A percentile compares a stretch with the other conserved stretches of the same genome.
Conservation (phyloP, 202 grass and related monocot genomes). For the Carex sylvatica region DNA sequence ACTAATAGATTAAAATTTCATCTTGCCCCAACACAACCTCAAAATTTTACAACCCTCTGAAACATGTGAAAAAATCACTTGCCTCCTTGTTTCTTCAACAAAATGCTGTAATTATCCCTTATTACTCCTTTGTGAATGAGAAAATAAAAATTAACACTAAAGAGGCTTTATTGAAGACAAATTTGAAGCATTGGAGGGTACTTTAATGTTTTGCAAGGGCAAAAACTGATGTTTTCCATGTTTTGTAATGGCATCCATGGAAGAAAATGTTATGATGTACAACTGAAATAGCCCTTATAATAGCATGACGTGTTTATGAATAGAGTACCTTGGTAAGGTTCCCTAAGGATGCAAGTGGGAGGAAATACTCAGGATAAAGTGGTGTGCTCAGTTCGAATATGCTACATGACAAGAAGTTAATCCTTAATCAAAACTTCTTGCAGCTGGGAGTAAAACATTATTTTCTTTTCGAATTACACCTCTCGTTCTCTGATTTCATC, state of each 20-base stretch:
- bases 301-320: constrained; percentile 4
- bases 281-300: constrained; percentile 8
- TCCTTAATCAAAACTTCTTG: constrained; percentile 18
- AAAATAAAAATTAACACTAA: not conserved
- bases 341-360: constrained; percentile 79
- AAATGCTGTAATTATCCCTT: not conserved
- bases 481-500: not conserved
- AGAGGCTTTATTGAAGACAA: not conserved
- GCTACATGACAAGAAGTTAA: constrained; percentile 41
- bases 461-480: constrained; percentile 1
- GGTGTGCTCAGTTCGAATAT: constrained; percentile 84
- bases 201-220: constrained; percentile 17
- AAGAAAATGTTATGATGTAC: constrained; percentile 7
- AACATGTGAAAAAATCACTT: constrained; percentile 5
- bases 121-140: not conserved
- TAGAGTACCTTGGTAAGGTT: constrained; percentile 87
- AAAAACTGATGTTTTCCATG: not conserved
- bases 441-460: not conserved
- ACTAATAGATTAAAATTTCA: not conserved
- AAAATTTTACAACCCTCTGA: not conserved
- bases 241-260: not conserved
- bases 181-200: constrained; percentile 19
- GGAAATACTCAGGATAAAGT: constrained; percentile 86
- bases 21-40: not conserved
- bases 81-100: not conserved